Percentiles rank a stretch among this genome's conserved stretches.
phyloP scores from a whole-genome alignment of 2,329 filamentous ascomycete species.

The Chaetomium sp. region DNA sequence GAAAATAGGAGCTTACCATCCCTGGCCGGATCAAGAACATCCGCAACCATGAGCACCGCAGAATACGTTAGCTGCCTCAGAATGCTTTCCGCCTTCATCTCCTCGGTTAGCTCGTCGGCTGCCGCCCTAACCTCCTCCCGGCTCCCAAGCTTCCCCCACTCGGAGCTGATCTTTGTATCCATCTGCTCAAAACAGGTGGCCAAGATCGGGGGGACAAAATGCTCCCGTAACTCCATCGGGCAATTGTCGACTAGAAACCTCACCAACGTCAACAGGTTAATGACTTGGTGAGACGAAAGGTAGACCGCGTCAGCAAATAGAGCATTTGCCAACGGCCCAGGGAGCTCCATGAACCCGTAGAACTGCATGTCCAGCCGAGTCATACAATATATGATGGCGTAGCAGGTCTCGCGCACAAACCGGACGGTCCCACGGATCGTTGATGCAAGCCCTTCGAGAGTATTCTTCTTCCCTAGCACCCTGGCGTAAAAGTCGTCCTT shows the following conservation, averaged over 20 bases:
- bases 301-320: constrained; percentile 76
- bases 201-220: constrained; percentile 81
- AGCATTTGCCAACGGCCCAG: constrained; percentile 73
- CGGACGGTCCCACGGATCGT: constrained; percentile 84
- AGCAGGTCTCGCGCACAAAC: constrained; percentile 86
- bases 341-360: constrained; percentile 81
- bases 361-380: constrained; percentile 81
- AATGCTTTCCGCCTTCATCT: constrained; percentile 98
- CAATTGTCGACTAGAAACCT: constrained; percentile 89
- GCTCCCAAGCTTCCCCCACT: constrained; percentile 74
- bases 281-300: constrained; percentile 87
- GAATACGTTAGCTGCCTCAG: constrained; percentile 87
- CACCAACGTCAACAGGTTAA: constrained; percentile 83
- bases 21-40: constrained; percentile 72
- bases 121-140: constrained; percentile 56
- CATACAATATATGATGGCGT: constrained; percentile 91
- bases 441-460: constrained; percentile 88
- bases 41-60: constrained; percentile 84
- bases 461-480: constrained; percentile 81
- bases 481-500: constrained; percentile 95
- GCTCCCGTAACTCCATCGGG: constrained; percentile 65
- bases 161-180: constrained; percentile 76
- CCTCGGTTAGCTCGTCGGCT: constrained; percentile 76
- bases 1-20: constrained; percentile 23
- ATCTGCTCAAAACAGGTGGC: constrained; percentile 78